Evolutionary conservation across 1,139 yeast genomes (phyloP).

Genomic region (Saccharomyces hybrid): DNA sequence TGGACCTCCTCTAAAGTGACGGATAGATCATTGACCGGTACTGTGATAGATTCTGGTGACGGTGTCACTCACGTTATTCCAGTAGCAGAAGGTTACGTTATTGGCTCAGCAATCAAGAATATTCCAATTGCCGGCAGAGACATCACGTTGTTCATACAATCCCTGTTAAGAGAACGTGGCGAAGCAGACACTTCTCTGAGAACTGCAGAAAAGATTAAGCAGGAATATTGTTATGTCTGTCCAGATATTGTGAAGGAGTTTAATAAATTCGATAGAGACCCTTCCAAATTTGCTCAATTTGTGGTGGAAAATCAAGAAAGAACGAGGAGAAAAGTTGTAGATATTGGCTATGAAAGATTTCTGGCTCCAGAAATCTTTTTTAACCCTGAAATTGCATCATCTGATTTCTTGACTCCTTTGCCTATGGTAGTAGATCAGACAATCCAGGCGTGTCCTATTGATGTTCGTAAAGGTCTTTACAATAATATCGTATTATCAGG

Average conservation of each 20-base stretch:
- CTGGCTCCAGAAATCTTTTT: conserved; percentile 98
- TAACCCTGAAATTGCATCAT: conserved; percentile 93
- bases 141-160: conserved; percentile 88
- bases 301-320: conserved; percentile 77
- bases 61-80: conserved; percentile 99
- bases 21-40: conserved; percentile 94
- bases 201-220: conserved; percentile 95
- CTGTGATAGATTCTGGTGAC: conserved; percentile 96
- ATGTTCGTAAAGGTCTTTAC: conserved; percentile 93
- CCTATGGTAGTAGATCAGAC: conserved; percentile 94
- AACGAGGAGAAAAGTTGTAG: conserved; percentile 60
- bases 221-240: conserved; percentile 92
- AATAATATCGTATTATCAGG: conserved; percentile 92
- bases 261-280: conserved; percentile 87
- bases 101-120: conserved; percentile 93
- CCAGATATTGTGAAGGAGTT: conserved; percentile 97
- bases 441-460: conserved; percentile 92
- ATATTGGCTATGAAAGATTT: conserved; percentile 94
- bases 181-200: conserved; percentile 88
- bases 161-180: conserved; percentile 91
- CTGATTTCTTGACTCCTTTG: conserved; percentile 91
- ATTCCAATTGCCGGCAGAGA: conserved; percentile 99
- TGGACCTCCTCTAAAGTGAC: conserved; percentile 97
- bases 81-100: conserved; percentile 98
- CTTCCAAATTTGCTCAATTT: conserved; percentile 89